Percentiles rank a stretch among this genome's conserved stretches.
Conservation (phyloP, 1,284 basidiomycete genomes). For the Papiliotrema nemorosa region DNA sequence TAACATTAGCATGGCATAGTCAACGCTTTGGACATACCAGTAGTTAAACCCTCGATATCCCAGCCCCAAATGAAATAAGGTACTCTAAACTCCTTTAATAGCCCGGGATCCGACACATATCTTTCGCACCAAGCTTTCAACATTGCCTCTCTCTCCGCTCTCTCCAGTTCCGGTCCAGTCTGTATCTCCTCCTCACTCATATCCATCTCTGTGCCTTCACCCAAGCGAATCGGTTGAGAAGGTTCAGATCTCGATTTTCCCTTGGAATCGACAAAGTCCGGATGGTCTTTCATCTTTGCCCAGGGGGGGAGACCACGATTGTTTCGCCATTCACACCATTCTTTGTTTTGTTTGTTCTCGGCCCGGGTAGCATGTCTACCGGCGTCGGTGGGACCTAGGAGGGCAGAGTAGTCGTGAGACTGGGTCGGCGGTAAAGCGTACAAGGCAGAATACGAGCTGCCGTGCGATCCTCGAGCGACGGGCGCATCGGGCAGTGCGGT, state of each 20-base stretch:
- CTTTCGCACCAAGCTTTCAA: slow-evolving; percentile 62
- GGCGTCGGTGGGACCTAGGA: slow-evolving; percentile 8
- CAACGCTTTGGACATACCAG: slow-evolving; percentile 13
- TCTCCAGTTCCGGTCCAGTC: background rate
- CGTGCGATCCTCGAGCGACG: slow-evolving; percentile 18
- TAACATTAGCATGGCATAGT: slow-evolving; percentile 3
- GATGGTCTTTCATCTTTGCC: slow-evolving; percentile 13
- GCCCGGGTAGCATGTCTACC: slow-evolving; percentile 8
- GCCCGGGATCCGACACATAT: slow-evolving; percentile 60
- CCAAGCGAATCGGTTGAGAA: background rate
- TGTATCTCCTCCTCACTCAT: slow-evolving; percentile 4
- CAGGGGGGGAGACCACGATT: slow-evolving; percentile 28
- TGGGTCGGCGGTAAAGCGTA: background rate
- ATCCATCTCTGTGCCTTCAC: background rate
- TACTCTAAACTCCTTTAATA: slow-evolving; percentile 64
- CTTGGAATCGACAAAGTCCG: slow-evolving; percentile 18
- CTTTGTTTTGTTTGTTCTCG: slow-evolving; percentile 6
- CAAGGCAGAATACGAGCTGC: slow-evolving; percentile 11
- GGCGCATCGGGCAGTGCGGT: slow-evolving; percentile 13
- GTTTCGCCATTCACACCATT: slow-evolving; percentile 10
- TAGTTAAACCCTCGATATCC: slow-evolving; percentile 59
- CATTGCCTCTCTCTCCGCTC: background rate
- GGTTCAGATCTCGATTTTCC: background rate
- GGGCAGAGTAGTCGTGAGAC: background rate
- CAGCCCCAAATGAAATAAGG: slow-evolving; percentile 66